These are phyloP conservation scores for Microbotryomycetes sp. DNA, from an alignment of 1,284 basidiomycete species.

Conservation along the genomic window DNA sequence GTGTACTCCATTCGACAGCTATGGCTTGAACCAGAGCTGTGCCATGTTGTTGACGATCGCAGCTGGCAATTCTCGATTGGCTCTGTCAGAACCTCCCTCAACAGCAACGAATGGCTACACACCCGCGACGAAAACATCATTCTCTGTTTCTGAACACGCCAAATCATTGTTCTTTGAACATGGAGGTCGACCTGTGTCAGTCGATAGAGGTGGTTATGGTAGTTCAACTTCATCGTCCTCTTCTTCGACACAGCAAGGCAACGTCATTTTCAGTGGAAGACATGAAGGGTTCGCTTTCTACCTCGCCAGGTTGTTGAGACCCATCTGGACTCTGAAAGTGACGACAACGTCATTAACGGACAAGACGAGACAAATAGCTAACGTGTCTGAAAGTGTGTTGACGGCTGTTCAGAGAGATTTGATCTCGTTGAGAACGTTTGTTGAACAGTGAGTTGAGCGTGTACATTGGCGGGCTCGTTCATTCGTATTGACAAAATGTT, in stretches of 20 bases:
- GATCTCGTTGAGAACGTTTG: slow-evolving; percentile 64
- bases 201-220: slow-evolving; percentile 53
- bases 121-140: slow-evolving; percentile 10
- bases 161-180: slow-evolving; percentile 77
- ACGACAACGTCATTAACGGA: slow-evolving; percentile 51
- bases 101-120: background rate
- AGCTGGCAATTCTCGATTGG: slow-evolving; percentile 42
- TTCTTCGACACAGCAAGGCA: slow-evolving; percentile 45
- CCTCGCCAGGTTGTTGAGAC: slow-evolving; percentile 73
- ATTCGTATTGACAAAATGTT: background rate
- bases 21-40: slow-evolving; percentile 80
- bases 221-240: background rate
- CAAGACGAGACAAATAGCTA: slow-evolving; percentile 51
- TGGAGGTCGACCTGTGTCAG: slow-evolving; percentile 70
- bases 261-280: slow-evolving; percentile 73
- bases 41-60: slow-evolving; percentile 75
- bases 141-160: slow-evolving; percentile 54
- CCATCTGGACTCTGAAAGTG: slow-evolving; percentile 79
- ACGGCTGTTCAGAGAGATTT: slow-evolving; percentile 71
- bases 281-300: slow-evolving; percentile 85
- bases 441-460: slow-evolving; percentile 46
- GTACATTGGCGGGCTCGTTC: slow-evolving; percentile 1
- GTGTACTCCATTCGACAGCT: slow-evolving; percentile 48
- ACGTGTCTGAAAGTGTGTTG: slow-evolving; percentile 58
- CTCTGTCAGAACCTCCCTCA: slow-evolving; percentile 7